Conservation (phyloP, 164 flowering plant species). For the Umbellularia californica region DNA sequence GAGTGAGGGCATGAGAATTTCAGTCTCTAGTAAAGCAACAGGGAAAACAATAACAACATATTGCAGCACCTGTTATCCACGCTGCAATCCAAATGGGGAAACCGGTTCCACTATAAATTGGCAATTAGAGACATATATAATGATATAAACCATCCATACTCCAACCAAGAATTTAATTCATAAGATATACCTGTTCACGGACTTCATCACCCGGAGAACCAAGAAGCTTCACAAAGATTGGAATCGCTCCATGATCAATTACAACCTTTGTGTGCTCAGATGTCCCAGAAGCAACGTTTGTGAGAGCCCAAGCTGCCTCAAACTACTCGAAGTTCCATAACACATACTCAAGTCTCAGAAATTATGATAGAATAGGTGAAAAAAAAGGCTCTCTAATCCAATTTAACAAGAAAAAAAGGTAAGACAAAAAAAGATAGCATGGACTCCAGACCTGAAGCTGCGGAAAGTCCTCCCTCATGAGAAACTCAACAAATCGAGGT, state of each 20-base stretch:
- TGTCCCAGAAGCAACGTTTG: conserved; percentile 90
- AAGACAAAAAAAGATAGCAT: no score
- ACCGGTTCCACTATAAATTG: no score
- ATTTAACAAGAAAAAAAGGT: not conserved
- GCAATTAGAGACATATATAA: no score
- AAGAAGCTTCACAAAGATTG: conserved; percentile 72
- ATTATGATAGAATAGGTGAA: no score
- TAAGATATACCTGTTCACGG: conserved; percentile 65
- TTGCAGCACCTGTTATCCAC: no score
- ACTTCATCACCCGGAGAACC: conserved; percentile 75
- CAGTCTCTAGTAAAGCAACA: no score
- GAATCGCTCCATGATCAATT: conserved; percentile 83
- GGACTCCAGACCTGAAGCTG: conserved; percentile 51
- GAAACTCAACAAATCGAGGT: conserved; percentile 73
- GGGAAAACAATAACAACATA: no score
- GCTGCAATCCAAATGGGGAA: no score
- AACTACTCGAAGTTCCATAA: conserved; percentile 29
- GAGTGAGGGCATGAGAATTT: no score
- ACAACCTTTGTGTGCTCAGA: conserved; percentile 78
- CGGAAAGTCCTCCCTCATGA: conserved; percentile 54
- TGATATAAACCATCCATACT: not conserved
- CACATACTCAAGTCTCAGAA: not conserved
- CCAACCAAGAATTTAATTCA: not conserved
- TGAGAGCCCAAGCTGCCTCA: conserved; percentile 92
- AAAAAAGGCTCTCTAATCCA: not conserved